phyloP scores from a whole-genome alignment of 2,329 filamentous ascomycete genomes.

The Trichoderma lentiforme region DNA sequence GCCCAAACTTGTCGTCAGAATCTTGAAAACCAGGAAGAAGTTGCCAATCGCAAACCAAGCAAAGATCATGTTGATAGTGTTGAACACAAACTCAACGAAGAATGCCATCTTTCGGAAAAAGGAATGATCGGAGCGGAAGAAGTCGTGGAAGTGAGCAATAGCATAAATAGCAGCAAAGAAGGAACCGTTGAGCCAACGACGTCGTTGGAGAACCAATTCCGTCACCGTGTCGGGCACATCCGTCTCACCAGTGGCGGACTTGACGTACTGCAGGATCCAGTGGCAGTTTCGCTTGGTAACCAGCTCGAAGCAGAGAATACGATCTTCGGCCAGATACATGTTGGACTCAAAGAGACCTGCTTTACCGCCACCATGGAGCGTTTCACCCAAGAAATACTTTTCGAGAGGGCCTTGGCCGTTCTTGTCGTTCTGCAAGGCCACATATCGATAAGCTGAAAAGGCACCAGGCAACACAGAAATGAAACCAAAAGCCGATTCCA shows the following conservation, averaged over 20 bases:
- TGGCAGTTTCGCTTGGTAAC: constrained; percentile 96
- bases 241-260: constrained; percentile 93
- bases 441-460: constrained; percentile 95
- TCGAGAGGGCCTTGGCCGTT: constrained; percentile 87
- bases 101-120: constrained; percentile 84
- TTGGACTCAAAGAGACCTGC: constrained; percentile 98
- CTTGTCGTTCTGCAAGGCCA: constrained; percentile 95
- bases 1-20: constrained; percentile 83
- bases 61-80: constrained; percentile 95
- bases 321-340: constrained; percentile 98
- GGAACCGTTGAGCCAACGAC: constrained; percentile 95
- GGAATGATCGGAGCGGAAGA: constrained; percentile 90
- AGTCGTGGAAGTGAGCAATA: constrained; percentile 90
- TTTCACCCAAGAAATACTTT: constrained; percentile 96
- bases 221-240: constrained; percentile 93
- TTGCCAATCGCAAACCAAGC: constrained; percentile 98
- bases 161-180: constrained; percentile 98
- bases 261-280: constrained; percentile 98
- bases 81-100: constrained; percentile 89
- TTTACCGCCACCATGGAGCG: constrained; percentile 85
- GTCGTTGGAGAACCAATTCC: constrained; percentile 90
- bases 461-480: constrained; percentile 95
- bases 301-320: constrained; percentile 97
- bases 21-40: constrained; percentile 98
- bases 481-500: constrained; percentile 97